Conservation (phyloP, 208 protist genomes). For the Acanthamoeba castellanii region DNA sequence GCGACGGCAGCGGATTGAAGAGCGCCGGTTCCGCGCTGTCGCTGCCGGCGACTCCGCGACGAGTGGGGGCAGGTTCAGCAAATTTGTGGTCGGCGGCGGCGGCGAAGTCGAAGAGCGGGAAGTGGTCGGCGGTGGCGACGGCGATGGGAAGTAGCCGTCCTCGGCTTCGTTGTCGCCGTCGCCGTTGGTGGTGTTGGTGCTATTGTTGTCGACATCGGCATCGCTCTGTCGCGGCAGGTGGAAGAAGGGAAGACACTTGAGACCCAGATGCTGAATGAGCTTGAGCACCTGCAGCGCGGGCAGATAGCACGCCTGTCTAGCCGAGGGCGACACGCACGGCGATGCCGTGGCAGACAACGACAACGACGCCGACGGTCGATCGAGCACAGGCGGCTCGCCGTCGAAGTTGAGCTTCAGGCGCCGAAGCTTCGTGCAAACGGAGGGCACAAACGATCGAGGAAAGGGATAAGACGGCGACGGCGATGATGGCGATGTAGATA, state of each 20-base stretch:
- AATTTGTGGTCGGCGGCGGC: neutral
- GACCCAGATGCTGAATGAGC: neutral
- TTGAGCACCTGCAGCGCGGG: neutral
- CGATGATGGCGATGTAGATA: neutral
- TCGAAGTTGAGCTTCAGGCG: conserved; percentile 2
- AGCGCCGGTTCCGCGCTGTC: neutral
- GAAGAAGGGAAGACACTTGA: neutral
- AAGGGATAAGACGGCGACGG: neutral
- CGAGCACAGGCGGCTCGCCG: neutral
- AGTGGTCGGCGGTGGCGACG: neutral
- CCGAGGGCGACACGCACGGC: neutral
- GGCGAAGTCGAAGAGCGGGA: neutral
- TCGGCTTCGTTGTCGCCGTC: neutral
- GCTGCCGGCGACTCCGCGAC: neutral
- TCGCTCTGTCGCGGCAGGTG: neutral
- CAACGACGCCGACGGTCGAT: neutral
- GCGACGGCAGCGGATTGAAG: neutral
- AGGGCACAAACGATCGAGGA: neutral
- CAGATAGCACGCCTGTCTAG: neutral
- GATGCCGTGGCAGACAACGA: neutral
- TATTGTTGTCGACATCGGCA: neutral
- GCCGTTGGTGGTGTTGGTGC: neutral
- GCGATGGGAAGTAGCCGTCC: neutral
- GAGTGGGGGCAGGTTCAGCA: neutral
- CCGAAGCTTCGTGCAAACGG: neutral